Evolutionary conservation across 257 asterid genomes (phyloP).

Genomic region (Solanum ossicruentum): DNA sequence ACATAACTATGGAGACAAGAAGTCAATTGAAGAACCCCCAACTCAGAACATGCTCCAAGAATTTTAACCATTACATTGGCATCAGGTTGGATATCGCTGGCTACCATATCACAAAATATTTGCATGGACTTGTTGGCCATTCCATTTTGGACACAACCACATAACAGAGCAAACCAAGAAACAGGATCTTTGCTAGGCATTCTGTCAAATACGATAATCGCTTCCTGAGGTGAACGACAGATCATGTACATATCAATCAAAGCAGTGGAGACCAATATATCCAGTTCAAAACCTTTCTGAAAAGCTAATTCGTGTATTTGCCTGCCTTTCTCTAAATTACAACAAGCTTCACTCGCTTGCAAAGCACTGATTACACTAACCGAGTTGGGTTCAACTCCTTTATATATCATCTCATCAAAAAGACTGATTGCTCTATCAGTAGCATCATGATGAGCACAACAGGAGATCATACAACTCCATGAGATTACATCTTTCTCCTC

Average conservation of each 20-base stretch:
- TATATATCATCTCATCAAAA: slow-evolving; percentile 31
- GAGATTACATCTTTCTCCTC: slow-evolving; percentile 56
- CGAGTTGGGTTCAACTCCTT: slow-evolving; percentile 32
- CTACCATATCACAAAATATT: slow-evolving; percentile 42
- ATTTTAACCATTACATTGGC: slow-evolving; percentile 35
- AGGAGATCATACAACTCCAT: slow-evolving; percentile 67
- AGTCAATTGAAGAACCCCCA: slow-evolving; percentile 48
- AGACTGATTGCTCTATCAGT: slow-evolving; percentile 33
- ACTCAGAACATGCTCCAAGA: slow-evolving; percentile 56
- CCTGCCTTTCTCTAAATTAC: slow-evolving; percentile 34
- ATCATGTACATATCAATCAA: slow-evolving; percentile 75
- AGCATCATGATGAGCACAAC: slow-evolving; percentile 59
- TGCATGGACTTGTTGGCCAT: slow-evolving; percentile 25
- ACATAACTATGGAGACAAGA: slow-evolving; percentile 48
- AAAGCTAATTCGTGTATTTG: slow-evolving; percentile 37
- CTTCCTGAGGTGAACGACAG: slow-evolving; percentile 55
- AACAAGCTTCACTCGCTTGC: slow-evolving; percentile 62
- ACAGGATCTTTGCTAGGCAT: slow-evolving; percentile 45
- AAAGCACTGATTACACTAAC: slow-evolving; percentile 43
- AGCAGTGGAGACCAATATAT: slow-evolving; percentile 58
- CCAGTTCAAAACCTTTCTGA: slow-evolving; percentile 24
- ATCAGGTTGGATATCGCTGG: slow-evolving; percentile 25
- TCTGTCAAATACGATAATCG: slow-evolving; percentile 29
- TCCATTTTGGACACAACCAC: slow-evolving; percentile 50
- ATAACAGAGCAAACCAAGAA: slow-evolving; percentile 39